Conservation (phyloP, 2,329 filamentous ascomycete species). For the Colletotrichum orchidophilum region DNA sequence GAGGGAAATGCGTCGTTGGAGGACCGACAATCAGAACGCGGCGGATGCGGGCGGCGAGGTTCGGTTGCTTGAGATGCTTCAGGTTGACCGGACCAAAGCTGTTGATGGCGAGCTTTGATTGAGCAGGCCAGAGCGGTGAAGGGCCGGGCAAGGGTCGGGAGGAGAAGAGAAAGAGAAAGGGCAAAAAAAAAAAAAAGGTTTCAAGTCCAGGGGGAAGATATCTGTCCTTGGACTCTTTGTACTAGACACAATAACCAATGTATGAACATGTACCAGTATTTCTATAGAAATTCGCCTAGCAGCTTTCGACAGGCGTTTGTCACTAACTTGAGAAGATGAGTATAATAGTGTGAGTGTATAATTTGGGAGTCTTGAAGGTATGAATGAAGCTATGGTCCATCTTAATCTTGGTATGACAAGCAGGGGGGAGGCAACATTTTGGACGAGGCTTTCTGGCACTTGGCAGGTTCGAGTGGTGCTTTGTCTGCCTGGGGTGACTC, state of each 20-base stretch:
- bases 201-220: not conserved
- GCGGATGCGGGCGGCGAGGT: constrained; percentile 45
- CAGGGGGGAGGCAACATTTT: too few species aligned
- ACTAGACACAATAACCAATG: not conserved
- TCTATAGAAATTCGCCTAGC: not conserved
- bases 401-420: too few species aligned
- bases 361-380: not conserved
- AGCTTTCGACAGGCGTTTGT: not conserved
- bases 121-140: not conserved
- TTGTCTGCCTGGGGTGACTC: too few species aligned
- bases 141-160: too few species aligned
- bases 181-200: not conserved
- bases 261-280: constrained; percentile 19
- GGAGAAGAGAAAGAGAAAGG: not conserved
- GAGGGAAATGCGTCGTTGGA: constrained; percentile 48
- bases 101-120: not conserved
- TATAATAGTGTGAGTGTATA: not conserved
- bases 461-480: too few species aligned
- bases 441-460: too few species aligned
- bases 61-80: constrained; percentile 44
- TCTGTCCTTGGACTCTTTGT: not conserved
- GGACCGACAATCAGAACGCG: constrained; percentile 44
- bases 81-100: constrained; percentile 17
- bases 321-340: not conserved
- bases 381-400: not conserved